Base-by-base conservation (phyloP, 2,329 filamentous ascomycete genomes). In the Aspergillaceae sp. region DNA sequence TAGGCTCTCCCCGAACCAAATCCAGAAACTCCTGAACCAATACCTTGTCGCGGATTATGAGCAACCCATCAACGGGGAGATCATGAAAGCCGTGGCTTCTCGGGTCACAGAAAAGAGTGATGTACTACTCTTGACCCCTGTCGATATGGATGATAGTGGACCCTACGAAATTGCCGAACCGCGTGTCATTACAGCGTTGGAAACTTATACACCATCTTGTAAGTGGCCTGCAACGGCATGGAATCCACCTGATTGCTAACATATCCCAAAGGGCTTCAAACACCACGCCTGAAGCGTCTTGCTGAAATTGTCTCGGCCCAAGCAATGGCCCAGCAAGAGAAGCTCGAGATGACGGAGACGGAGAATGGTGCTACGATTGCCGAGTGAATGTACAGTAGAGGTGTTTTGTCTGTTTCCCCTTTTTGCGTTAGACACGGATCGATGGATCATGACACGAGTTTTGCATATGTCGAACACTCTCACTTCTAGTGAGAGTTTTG, bases 41-140 rank as follows among this genome's bases (percentile, higher is more conserved):
- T 98, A 98, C 65, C 80, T 98, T 42, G 91, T 98, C 47, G 92
- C 92, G 49, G 92, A 98, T 70, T 98, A 98, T 68, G 92, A 98
- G 71, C 92, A 97, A 71, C 92, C 92, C 34, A 98, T 98, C 70
- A 97, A 98, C 61, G 92, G 91, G 64, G 92, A 98, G 68, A 98
- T 98, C 64, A 98, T 98, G 92, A 98, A 98, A 74, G 92, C 92
- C 5, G 94, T 98, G 44, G 92, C 94, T 5, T 95, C 89, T 35
- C 80, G 90, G 44, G 92, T 98, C 41, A 97, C 91, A 1, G 92
- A 98, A 73, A 98, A 98, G 82, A 94, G 89, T 60, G 92, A 97
- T 59, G 90, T 97, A 3, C 77, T 98, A 44, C 80, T 98, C 47
- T 77, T 98, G 41, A 86, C 91, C 48, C 89, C 92, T 42, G 90